These are phyloP conservation scores for Artomyces pyxidatus DNA, from an alignment of 768 basidiomycete species.

Conservation along the genomic window DNA sequence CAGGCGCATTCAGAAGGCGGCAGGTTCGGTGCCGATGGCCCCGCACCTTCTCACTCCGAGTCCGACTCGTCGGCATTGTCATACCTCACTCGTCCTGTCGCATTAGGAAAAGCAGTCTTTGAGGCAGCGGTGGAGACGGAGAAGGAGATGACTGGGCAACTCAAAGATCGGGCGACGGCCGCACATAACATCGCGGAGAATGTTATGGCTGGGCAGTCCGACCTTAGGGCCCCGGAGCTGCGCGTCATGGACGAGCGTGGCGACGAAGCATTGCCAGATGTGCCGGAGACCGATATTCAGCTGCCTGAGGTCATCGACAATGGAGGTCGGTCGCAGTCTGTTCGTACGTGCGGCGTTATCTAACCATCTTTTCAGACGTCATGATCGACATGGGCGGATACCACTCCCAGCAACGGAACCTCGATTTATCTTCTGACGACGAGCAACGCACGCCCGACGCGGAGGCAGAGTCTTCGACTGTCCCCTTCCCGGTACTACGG, in stretches of 20 bases:
- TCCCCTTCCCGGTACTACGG: conserved; percentile 33
- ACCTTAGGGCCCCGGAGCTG: conserved; percentile 10
- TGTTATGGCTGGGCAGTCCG: conserved; percentile 12
- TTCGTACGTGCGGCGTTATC: neutral
- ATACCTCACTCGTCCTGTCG: conserved; percentile 19
- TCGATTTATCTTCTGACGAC: neutral
- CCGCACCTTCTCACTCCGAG: too few species aligned
- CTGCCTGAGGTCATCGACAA: conserved; percentile 36
- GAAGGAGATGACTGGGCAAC: conserved; percentile 19
- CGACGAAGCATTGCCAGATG: conserved; percentile 44
- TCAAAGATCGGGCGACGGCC: conserved; percentile 15
- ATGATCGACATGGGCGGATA: conserved; percentile 83
- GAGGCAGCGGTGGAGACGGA: conserved; percentile 21
- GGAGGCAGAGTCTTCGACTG: too few species aligned
- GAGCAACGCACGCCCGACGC: conserved; percentile 1
- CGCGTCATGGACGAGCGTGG: conserved; percentile 18
- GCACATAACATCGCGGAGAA: conserved; percentile 15
- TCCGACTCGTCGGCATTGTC: neutral
- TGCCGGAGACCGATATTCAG: conserved; percentile 33
- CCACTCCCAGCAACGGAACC: conserved; percentile 34
- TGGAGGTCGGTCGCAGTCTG: conserved; percentile 5
- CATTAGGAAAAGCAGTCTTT: conserved; percentile 22
- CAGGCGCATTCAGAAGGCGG: too few species aligned
- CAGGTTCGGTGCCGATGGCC: too few species aligned
- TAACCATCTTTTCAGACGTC: conserved; percentile 39